These are phyloP conservation scores for Byssochlamys sp. DNA, from an alignment of 2,329 filamentous ascomycete species.

Conservation along the genomic window DNA sequence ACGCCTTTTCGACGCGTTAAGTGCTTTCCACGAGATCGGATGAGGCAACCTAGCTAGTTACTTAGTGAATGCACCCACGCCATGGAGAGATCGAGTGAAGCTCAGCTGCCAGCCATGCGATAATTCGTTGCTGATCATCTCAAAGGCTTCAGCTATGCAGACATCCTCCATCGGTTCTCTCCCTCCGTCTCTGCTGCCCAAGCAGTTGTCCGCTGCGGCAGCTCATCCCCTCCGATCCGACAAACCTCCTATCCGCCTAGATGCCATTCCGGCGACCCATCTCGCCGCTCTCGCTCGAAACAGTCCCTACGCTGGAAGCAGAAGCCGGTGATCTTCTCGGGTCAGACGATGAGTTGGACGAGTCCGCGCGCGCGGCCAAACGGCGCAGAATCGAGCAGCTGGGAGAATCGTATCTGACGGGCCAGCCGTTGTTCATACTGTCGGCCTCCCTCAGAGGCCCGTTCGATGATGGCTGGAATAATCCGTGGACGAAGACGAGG, in stretches of 20 bases:
- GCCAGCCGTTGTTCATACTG: conserved; percentile 35
- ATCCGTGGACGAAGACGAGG: conserved; percentile 35
- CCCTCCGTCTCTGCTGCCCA: conserved; percentile 7
- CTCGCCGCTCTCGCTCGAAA: conserved; percentile 29
- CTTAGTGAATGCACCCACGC: background rate
- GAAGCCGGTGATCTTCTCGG: conserved; percentile 20
- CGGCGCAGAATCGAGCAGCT: conserved; percentile 34
- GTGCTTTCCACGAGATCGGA: conserved; percentile 1
- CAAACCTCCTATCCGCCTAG: conserved; percentile 7
- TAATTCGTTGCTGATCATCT: too few relatives aligned
- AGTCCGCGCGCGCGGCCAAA: conserved; percentile 24
- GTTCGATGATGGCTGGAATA: conserved; percentile 36
- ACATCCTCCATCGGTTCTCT: background rate
- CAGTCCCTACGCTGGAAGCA: conserved; percentile 14
- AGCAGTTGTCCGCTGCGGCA: conserved; percentile 15
- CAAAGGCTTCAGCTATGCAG: background rate
- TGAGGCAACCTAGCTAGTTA: background rate
- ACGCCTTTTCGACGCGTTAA: background rate
- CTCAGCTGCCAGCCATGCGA: background rate
- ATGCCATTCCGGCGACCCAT: conserved; percentile 25
- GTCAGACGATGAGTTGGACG: conserved; percentile 33
- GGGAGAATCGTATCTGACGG: conserved; percentile 33
- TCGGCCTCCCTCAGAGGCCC: conserved; percentile 38
- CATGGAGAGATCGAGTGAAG: background rate
- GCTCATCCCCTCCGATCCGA: conserved; percentile 5